Conservation (phyloP, 2,329 filamentous ascomycete genomes). For the Claviceps maximensis region DNA sequence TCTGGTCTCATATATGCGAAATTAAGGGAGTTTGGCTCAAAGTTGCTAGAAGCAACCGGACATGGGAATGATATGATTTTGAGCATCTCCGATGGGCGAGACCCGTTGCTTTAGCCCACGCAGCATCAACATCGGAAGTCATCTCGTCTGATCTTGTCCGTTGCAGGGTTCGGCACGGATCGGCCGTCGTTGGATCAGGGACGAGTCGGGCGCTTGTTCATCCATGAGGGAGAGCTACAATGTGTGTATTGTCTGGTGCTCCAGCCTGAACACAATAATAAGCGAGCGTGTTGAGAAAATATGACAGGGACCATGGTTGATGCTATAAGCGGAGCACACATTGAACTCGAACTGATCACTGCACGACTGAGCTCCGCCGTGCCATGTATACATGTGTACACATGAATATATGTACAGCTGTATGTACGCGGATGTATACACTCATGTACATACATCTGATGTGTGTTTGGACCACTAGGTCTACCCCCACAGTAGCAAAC, state of each 20-base stretch:
- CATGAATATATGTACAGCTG: too few relatives aligned
- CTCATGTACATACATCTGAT: too few relatives aligned
- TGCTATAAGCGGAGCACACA: too few relatives aligned
- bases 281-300: too few relatives aligned
- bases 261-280: not conserved
- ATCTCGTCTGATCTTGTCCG: too few relatives aligned
- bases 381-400: too few relatives aligned
- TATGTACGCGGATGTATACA: too few relatives aligned
- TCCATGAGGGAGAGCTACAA: too few relatives aligned
- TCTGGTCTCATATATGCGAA: not conserved
- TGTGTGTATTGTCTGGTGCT: not conserved
- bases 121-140: not conserved
- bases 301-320: too few relatives aligned
- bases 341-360: not conserved
- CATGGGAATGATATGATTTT: not conserved
- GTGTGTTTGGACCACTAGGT: not conserved
- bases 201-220: not conserved
- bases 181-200: not conserved
- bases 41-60: not conserved
- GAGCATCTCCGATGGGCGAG: not conserved
- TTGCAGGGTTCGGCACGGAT: not conserved
- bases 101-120: not conserved
- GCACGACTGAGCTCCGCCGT: too few relatives aligned
- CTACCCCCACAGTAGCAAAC: slow-evolving; percentile 2
- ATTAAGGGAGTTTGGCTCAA: not conserved